A percentile compares a stretch with the other conserved stretches of the same genome.
These are phyloP conservation scores for Phanerochaete sordida DNA, from an alignment of 768 basidiomycete genomes.

Conservation along the genomic window DNA sequence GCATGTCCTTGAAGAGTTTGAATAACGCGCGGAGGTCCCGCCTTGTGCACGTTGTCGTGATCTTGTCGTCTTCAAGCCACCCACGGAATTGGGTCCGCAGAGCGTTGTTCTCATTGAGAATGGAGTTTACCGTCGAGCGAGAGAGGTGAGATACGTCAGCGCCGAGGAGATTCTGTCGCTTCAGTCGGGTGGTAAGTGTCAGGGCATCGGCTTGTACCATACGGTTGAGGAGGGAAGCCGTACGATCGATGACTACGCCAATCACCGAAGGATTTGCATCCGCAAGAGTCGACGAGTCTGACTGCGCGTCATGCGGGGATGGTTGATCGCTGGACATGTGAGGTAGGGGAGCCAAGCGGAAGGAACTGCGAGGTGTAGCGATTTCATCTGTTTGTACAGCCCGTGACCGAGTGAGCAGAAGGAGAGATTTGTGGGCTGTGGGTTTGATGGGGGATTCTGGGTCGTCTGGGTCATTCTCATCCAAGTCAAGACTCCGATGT, in stretches of 20 bases:
- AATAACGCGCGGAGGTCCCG: conserved; percentile 81
- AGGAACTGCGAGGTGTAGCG: conserved; percentile 4
- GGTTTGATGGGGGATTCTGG: conserved; percentile 31
- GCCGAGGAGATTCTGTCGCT: conserved; percentile 82
- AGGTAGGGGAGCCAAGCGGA: conserved; percentile 25
- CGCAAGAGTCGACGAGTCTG: conserved; percentile 71
- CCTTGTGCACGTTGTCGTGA: conserved; percentile 58
- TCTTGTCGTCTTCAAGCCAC: conserved; percentile 72
- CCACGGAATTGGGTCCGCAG: conserved; percentile 74
- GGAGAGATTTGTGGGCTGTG: conserved; percentile 37
- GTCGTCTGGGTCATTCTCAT: conserved; percentile 37
- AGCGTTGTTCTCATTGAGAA: conserved; percentile 64
- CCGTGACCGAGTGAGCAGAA: conserved; percentile 54
- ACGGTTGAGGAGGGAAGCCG: conserved; percentile 58
- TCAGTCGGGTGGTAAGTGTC: conserved; percentile 85
- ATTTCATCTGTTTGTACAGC: conserved; percentile 25
- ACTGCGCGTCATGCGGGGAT: conserved; percentile 53
- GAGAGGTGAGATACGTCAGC: conserved; percentile 88
- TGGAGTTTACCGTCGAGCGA: conserved; percentile 69
- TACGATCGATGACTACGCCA: conserved; percentile 58
- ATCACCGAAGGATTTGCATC: conserved; percentile 50
- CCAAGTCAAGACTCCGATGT: conserved; percentile 36
- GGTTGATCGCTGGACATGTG: conserved; percentile 29
- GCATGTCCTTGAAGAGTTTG: conserved; percentile 81
- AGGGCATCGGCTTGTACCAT: conserved; percentile 77